Base-by-base conservation (phyloP, 805 yeast species). In the Vanderwaltozyma yarrowii region DNA sequence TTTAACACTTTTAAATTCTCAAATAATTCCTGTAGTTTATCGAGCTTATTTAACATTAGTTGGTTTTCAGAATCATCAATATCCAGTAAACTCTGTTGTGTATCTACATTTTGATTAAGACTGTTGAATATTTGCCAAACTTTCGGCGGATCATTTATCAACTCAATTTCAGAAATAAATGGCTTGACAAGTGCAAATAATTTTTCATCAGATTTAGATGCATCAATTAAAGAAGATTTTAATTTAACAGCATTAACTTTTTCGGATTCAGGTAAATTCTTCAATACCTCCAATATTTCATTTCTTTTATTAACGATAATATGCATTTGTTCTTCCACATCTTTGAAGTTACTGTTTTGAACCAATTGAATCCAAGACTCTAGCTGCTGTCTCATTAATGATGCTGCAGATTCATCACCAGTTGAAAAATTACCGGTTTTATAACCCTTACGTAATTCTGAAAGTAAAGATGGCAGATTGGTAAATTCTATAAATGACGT, bases 401-500 rank as follows among this genome's bases (percentile, higher is more conserved):
- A 39, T 35, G 46, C 15, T 36, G 52, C 51, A 11, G 55, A 43
- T 35, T 50, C 46, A 30, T 39, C 41, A 12, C 37, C 37, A 11
- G 48, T 40, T 1, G 45, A 44, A 4, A 44, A 49, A 7, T 61
- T 47, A n/a, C 64, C 54, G 39, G 62, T 62, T 20, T 47, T 44
- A 31, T 48, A 54, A 41, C 43, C 48, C 28, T 42, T 47, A 44
- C 73, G 75, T 30, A 84, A 54, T 17, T 72, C 76, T 13, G 64
- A 69, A 26, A 84, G 58, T 2, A 83, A 71, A 32, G 67, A 68
- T 2, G 96, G 95, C 39, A 89, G 65, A 40, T 80, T 79, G 46
- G 86, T 70, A 48, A 73, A 86, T 50, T 87, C 97, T 41, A 87
- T 67, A 9, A 84, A 84, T 1, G 95, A 83, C 2, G 69, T 60